Evolutionary conservation across 1,139 yeast genomes (phyloP), one percentile per base, ranked within the genome.

Genomic region (Geotrichum carabidarum): DNA sequence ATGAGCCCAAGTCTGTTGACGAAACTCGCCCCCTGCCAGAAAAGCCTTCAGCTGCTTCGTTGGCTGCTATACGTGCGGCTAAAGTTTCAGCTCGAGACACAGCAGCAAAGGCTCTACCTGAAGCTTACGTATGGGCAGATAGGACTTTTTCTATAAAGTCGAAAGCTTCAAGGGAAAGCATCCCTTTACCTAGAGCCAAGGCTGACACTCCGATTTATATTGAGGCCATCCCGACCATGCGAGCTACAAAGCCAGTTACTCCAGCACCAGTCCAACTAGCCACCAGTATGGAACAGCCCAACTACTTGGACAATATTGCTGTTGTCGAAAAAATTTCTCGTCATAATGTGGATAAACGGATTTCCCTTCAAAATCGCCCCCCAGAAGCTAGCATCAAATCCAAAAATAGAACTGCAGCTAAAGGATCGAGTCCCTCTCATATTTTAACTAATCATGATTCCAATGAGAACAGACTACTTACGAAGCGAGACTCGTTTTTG

Each of bases 41-140:
- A 3, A 22, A 22, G 27, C 27, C 69, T 74, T 53, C 77, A 78
- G 82, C 81, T 47, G 70, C 71, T 11, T 60, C 65, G 14, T 50
- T 53, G 30, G 70, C 71, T 15, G 71, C 70, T 8, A 52, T 65
- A 31, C 58, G 64, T 43, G 69, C 70, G 4, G 61, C 62, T 49
- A 60, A 59, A 9, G 61, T 64, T 30, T 59, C 69, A n/a, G 74
- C 71, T 40, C 64, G 65, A 48, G 72, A 68, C 34, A 62, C 65
- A 55, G 74, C 70, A 27, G 71, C 69, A 22, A 58, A 57, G 46
- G 65, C 66, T 41, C 57, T 68, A 46, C 71, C 72, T 14, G 74
- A 70, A 22, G 74, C 73, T 30, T 71, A 71, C 61, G 63, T 62
- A 31, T 71, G 71, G 71, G 62, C 65, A 46, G 64, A 63, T 35